Base-by-base conservation (phyloP, 2,329 filamentous ascomycete genomes). In the Aspergillus pseudotamarii region DNA sequence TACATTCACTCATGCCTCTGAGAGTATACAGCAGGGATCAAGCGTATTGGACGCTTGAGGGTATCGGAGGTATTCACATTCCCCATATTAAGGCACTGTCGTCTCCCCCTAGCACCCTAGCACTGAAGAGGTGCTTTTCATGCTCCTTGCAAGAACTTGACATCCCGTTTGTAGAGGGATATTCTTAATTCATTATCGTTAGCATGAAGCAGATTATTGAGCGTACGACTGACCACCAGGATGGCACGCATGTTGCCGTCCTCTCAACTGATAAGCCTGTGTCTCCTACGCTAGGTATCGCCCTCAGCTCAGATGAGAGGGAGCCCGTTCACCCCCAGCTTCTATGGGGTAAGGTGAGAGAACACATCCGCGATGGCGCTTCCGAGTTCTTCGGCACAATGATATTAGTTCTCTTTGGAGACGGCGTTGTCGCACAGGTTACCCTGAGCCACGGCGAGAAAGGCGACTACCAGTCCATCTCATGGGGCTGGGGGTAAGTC, bases 361-460 rank as follows among this genome's bases (percentile, higher is more conserved):
- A 80, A 23, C 68, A 76, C 32, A 78, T 85, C 43, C 82, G 84
- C 63, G 88, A 90, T 65, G 84, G 84, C 1, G 86, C 91, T 67
- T 86, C 87, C 1, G 88, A 91, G 68, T 91, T 91, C 76, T 84
- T 89, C 57, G 89, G 88, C 9, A 89, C 86, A 14, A 88, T 92
- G 79, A 83, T 89, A 60, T 76, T 92, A 65, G 81, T 92, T 63
- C 77, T 91, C 46, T 92, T 92, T 69, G 89, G 89, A 4, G 86
- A 91, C 64, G 89, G 88, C n/a, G 86, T 87, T 60, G 87, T 91
- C 23, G 89, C 89, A 3, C 90, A 92, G 74, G 89, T 91, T 0
- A 78, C 87, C 0, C 81, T 92, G 14, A 88, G 86, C 63, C 67
- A 73, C 48, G 72, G 69, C n/a, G 64, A 75, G 58, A 80, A 79